These are phyloP conservation scores for Claviceps sp. DNA, from an alignment of 2,329 filamentous ascomycete genomes.

Conservation along the genomic window DNA sequence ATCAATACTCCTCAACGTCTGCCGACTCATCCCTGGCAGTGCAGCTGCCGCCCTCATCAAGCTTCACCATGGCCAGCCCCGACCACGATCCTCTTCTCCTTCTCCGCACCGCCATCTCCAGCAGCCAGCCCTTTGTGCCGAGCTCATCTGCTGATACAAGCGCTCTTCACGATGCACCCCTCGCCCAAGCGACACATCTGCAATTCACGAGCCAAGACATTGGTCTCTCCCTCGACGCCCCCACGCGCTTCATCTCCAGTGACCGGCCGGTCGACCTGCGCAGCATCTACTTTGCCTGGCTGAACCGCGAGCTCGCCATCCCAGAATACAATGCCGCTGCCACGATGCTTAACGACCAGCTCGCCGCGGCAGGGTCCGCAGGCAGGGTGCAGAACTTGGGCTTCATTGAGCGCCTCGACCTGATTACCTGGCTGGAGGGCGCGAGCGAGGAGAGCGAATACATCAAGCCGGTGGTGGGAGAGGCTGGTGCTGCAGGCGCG, in stretches of 20 bases:
- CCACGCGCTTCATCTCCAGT: conserved; percentile 79
- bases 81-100: conserved; percentile 69
- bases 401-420: conserved; percentile 81
- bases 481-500: conserved; percentile 31
- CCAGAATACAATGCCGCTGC: conserved; percentile 83
- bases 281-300: conserved; percentile 92
- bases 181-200: conserved; percentile 67
- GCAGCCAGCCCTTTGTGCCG: conserved; percentile 55
- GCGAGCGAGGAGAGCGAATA: conserved; percentile 85
- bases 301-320: conserved; percentile 80
- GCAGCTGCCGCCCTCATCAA: background rate
- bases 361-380: conserved; percentile 45
- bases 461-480: conserved; percentile 70
- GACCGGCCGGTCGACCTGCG: conserved; percentile 69
- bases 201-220: conserved; percentile 54
- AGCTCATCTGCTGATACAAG: conserved; percentile 56
- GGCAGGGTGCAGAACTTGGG: conserved; percentile 74
- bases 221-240: conserved; percentile 53
- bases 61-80: conserved; percentile 38
- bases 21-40: background rate
- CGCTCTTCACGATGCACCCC: conserved; percentile 41
- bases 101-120: conserved; percentile 70
- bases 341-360: conserved; percentile 65
- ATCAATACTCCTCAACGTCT: background rate
- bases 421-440: conserved; percentile 88